Evolutionary conservation across 257 asterid species (phyloP).

Genomic region (Nicotiana otophora): DNA sequence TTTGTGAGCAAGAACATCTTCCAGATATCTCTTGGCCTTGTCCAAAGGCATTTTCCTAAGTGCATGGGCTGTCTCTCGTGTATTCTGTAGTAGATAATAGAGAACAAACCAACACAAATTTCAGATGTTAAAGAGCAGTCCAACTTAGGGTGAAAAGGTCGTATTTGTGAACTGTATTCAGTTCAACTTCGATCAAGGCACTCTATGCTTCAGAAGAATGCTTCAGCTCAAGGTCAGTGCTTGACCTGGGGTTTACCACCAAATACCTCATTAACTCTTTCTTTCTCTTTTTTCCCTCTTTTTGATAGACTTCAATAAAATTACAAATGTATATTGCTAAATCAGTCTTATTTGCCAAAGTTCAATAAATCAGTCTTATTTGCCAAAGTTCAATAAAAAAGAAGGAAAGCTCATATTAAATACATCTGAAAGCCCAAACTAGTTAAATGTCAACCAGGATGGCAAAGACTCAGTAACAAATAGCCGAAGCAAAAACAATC

Average conservation of each 20-base stretch:
- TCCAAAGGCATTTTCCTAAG: slow-evolving; percentile 46
- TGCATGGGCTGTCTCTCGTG: slow-evolving; percentile 74
- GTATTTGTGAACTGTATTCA: neutral
- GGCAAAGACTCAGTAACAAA: neutral
- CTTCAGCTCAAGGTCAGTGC: neutral
- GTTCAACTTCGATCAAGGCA: too few species aligned
- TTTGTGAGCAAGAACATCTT: slow-evolving; percentile 61
- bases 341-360: neutral
- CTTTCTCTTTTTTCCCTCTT: too few species aligned
- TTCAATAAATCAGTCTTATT: neutral
- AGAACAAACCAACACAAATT: neutral
- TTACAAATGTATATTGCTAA: neutral
- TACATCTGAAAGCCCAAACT: neutral
- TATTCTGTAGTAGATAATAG: slow-evolving; percentile 23
- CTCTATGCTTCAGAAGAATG: neutral
- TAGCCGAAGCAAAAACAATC: neutral
- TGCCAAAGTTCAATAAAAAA: neutral
- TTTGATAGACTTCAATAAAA: too few species aligned
- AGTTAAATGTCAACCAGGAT: neutral
- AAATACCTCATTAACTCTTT: neutral
- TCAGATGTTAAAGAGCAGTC: neutral
- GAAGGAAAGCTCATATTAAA: neutral
- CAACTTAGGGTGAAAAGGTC: neutral
- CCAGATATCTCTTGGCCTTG: slow-evolving; percentile 61
- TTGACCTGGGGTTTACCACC: neutral